Base-by-base conservation (phyloP, 2,329 filamentous ascomycete species). In the Cercospora sesami region DNA sequence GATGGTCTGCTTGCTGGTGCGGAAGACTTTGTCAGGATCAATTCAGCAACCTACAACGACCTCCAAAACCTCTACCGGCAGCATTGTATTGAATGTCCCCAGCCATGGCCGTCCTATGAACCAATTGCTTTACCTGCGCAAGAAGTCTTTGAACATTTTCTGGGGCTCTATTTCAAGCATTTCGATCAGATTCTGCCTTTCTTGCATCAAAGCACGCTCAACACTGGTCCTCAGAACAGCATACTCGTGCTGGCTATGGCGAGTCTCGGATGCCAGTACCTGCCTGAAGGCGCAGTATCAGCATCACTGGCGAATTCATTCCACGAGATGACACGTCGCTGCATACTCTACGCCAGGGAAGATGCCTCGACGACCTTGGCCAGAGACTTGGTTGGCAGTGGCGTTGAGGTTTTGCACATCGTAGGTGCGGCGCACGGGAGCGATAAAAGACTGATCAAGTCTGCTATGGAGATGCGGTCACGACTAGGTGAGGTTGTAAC, bases 141-240 rank as follows among this genome's bases (percentile, higher is more conserved):
- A 53, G 65, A 67, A 10, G 59, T 74, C 45, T 57, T 75, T 65
- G 69, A 75, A 63, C 57, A 65, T 61, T 61, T 78, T 12, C 66
- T 78, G 23, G 69, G 67, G 18, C 66, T 75, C 1, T 78, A 76
- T 64, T 72, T 76, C 51, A 73, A 75, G 7, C 65, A 70, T 39
- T 78, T 78, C 42, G 72, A 75, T 58, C 71, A 73, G 23, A 69
- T 72, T 12, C 70, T 79, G 16, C 77, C 78, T 3, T 75, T 78
- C 51, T 60, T 78, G 8, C 76, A 78, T 55, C 63, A 53, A 30
- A 69, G 69, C 0, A 73, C 69, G 4, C 71, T 77, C 53, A 33
- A 65, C 30, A 39, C 53, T 61, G 42, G 65, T 42, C 30, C 62
- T 23, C 33, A 68, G 7, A 39, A 73, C 12, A 73, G 71, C 67